Conservation (phyloP, 1,284 basidiomycete genomes). For the Butyriboletus appendiculatus region DNA sequence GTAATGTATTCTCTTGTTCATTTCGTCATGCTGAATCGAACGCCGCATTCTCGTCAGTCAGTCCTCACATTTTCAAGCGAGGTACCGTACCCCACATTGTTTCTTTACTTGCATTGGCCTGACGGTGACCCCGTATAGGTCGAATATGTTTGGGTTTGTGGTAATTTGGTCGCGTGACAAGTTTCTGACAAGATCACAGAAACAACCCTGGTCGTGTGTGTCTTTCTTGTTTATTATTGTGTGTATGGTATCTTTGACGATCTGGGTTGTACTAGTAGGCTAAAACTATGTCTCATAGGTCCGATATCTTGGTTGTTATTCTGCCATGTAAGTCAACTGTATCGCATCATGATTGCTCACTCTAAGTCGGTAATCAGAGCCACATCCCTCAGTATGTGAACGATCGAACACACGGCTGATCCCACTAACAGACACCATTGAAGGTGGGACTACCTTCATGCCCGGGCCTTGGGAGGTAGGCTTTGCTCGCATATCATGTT, state of each 20-base stretch:
- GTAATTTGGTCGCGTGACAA: neutral
- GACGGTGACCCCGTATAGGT: neutral
- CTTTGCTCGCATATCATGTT: neutral
- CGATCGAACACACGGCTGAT: neutral
- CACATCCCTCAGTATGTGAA: neutral
- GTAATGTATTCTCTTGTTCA: neutral
- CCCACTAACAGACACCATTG: neutral
- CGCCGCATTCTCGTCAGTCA: neutral
- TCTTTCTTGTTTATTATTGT: conserved; percentile 9
- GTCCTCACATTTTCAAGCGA: conserved; percentile 7
- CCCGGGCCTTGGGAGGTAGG: neutral
- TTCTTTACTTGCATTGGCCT: neutral
- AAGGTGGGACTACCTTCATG: neutral
- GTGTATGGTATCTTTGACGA: neutral
- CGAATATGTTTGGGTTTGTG: conserved; percentile 12
- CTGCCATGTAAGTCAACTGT: neutral
- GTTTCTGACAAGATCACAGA: conserved; percentile 1
- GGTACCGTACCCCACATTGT: neutral
- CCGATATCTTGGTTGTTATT: conserved; percentile 9
- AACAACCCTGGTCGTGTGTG: conserved; percentile 4
- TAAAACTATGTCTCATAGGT: neutral
- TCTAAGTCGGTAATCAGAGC: neutral
- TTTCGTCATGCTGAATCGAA: neutral
- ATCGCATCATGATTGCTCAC: neutral
- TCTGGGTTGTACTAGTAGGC: neutral